Conservation (phyloP, 352 stramenopile species). For the Globisporangium polare region DNA sequence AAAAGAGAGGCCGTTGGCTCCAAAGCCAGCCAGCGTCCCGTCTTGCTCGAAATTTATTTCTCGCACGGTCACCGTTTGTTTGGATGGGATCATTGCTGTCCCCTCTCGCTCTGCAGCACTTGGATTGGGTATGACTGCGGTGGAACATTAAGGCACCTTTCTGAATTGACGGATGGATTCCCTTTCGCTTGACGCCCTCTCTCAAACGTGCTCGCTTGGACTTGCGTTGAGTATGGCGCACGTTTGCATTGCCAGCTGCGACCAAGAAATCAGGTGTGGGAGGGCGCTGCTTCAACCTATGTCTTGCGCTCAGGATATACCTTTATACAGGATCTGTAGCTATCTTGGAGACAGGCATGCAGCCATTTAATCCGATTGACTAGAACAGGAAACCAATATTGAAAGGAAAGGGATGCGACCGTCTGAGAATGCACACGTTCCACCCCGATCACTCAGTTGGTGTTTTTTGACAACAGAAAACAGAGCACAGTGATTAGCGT, state of each 20-base stretch:
- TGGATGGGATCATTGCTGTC: no score
- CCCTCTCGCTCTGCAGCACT: constrained; percentile 3
- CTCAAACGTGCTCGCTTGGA: no score
- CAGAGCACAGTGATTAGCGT: no score
- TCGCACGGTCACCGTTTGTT: neutral
- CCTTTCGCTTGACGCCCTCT: constrained; percentile 1
- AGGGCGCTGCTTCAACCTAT: constrained; percentile 7
- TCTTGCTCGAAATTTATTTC: constrained; percentile 2
- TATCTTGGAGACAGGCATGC: no score
- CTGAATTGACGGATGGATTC: constrained; percentile 2
- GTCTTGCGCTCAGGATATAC: neutral
- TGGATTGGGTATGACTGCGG: neutral
- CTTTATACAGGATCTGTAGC: neutral
- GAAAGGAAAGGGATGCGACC: neutral
- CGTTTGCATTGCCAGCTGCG: neutral
- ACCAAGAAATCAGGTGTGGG: constrained; percentile 5
- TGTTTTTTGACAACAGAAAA: no score
- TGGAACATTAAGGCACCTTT: constrained; percentile 3
- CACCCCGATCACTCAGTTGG: constrained; percentile 1
- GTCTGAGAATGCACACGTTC: constrained; percentile 10
- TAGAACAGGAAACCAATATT: neutral
- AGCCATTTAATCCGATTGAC: neutral
- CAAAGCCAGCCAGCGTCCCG: neutral
- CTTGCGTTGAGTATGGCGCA: neutral
- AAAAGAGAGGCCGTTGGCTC: neutral